Evolutionary conservation across 2,329 filamentous ascomycete species (phyloP).

Genomic region (Aureobasidium sp.): DNA sequence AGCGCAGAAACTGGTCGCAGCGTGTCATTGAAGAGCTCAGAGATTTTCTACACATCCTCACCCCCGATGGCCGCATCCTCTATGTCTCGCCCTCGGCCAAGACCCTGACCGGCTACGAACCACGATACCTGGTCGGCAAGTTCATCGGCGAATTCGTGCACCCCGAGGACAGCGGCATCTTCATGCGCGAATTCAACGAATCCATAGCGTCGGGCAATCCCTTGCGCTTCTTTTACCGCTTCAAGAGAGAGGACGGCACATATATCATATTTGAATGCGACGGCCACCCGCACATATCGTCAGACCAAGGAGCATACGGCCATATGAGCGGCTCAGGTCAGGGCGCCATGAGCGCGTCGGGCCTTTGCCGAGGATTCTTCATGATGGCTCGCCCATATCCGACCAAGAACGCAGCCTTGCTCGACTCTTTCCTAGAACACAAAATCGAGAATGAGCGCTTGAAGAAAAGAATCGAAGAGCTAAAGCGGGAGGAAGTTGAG

Average conservation of each 20-base stretch:
- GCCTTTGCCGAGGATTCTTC: conserved; percentile 82
- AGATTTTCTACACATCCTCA: conserved; percentile 82
- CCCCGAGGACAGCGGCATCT: conserved; percentile 73
- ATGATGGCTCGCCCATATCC: conserved; percentile 89
- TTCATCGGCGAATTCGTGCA: conserved; percentile 81
- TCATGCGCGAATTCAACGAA: conserved; percentile 82
- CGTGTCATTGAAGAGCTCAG: conserved; percentile 83
- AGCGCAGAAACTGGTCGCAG: conserved; percentile 73
- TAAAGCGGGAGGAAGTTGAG: conserved; percentile 78
- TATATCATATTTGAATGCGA: conserved; percentile 85
- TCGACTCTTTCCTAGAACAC: conserved; percentile 92
- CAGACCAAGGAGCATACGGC: conserved; percentile 46
- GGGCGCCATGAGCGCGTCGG: conserved; percentile 43
- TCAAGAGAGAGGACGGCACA: conserved; percentile 65
- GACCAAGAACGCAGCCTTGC: conserved; percentile 73
- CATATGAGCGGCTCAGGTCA: conserved; percentile 49
- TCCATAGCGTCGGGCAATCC: conserved; percentile 74
- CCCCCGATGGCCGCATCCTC: conserved; percentile 72
- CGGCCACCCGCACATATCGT: conserved; percentile 81
- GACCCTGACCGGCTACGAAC: conserved; percentile 66
- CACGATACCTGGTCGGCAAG: conserved; percentile 63
- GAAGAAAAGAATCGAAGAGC: conserved; percentile 72
- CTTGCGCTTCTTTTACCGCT: conserved; percentile 78
- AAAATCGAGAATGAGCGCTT: conserved; percentile 93
- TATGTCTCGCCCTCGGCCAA: conserved; percentile 79